Percentiles rank a stretch among this genome's conserved stretches.
Evolutionary conservation across 176 grass and related monocot species (phyloP).

Genomic region (Oryza officinalis): DNA sequence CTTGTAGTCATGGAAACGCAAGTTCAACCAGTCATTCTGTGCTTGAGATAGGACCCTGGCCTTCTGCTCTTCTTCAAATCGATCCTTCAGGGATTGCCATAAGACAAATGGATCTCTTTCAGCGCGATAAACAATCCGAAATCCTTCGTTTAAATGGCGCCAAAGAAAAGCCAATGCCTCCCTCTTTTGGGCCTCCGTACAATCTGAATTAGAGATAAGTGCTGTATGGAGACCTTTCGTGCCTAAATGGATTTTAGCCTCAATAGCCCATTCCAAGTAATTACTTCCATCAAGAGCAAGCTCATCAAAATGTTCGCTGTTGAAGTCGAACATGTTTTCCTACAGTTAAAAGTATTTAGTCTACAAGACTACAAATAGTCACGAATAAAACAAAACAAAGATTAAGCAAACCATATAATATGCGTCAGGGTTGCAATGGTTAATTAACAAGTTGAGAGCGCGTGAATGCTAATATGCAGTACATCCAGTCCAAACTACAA

Average conservation of each 20-base stretch:
- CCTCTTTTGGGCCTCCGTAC: neutral
- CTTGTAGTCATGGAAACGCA: neutral
- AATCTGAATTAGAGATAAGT: neutral
- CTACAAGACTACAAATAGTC: neutral
- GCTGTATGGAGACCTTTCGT: neutral
- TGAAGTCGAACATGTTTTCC: neutral
- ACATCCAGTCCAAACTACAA: neutral
- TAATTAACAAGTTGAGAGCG: too few species aligned
- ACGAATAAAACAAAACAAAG: neutral
- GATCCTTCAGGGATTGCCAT: constrained; percentile 7
- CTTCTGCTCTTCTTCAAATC: neutral
- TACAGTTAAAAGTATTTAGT: neutral
- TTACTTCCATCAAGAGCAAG: neutral
- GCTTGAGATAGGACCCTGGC: neutral
- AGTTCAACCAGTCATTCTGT: neutral
- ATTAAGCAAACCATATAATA: neutral
- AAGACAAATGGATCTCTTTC: neutral
- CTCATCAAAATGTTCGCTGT: neutral
- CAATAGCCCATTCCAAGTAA: neutral
- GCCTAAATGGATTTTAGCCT: neutral
- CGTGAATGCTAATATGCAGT: neutral
- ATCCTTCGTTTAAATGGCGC: neutral
- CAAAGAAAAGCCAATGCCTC: neutral
- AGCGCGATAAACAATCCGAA: neutral
- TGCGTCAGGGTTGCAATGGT: neutral